A percentile compares a stretch with the other conserved stretches of the same genome.
phyloP scores from a whole-genome alignment of 106 monocot species.

The Xerophyta viscosa region DNA sequence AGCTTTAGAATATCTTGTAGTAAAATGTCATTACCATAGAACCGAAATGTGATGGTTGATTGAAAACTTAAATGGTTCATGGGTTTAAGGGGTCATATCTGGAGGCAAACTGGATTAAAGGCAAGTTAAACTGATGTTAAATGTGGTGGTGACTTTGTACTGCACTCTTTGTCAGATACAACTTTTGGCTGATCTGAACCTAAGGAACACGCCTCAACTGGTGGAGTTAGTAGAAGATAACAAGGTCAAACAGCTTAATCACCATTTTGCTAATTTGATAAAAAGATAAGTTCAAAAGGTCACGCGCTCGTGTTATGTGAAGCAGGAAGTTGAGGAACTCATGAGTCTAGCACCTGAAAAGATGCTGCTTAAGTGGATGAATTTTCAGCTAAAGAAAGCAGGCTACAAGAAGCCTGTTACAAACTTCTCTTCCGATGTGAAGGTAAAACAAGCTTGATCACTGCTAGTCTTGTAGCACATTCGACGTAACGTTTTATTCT shows the following conservation, averaged over 20 bases:
- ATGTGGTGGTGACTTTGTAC: not conserved
- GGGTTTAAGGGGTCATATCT: too few species aligned
- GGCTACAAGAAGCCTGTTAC: slow-evolving; percentile 86
- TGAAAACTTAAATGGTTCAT: too few species aligned
- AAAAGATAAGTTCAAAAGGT: too few species aligned
- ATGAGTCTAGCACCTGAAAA: slow-evolving; percentile 88
- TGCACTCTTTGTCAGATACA: slow-evolving; percentile 61
- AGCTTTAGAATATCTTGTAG: too few species aligned
- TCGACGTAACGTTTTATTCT: too few species aligned
- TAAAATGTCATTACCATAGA: too few species aligned
- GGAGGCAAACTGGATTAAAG: too few species aligned
- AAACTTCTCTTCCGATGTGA: slow-evolving; percentile 96
- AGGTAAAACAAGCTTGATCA: slow-evolving; percentile 75
- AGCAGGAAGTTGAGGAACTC: slow-evolving; percentile 74
- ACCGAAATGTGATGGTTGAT: too few species aligned
- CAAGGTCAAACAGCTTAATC: slow-evolving; percentile 49
- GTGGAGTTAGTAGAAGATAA: slow-evolving; percentile 81
- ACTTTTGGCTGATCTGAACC: slow-evolving; percentile 89
- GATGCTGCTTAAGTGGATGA: slow-evolving; percentile 95
- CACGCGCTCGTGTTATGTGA: too few species aligned
- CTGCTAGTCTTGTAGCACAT: too few species aligned
- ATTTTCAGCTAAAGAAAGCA: slow-evolving; percentile 95
- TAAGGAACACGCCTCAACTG: slow-evolving; percentile 93
- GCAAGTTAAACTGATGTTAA: too few species aligned
- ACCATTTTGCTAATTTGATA: too few species aligned